phyloP scores from a whole-genome alignment of 306 rosid genomes.

The Quillaja saponaria region DNA sequence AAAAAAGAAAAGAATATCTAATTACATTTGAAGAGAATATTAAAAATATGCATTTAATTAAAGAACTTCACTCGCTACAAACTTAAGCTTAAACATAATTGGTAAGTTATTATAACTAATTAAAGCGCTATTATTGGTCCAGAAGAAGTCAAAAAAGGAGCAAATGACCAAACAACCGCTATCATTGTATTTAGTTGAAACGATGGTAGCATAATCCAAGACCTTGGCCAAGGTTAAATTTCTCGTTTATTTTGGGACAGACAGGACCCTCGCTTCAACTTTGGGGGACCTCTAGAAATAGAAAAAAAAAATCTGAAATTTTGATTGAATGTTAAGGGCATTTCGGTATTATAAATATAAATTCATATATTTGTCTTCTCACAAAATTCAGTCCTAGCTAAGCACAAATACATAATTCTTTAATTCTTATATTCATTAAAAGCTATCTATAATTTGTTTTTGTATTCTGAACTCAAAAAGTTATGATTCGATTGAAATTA shows the following conservation, averaged over 20 bases:
- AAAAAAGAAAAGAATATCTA: not conserved
- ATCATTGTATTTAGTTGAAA: slow-evolving; percentile 28
- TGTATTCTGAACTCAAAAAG: no score
- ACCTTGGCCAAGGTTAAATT: slow-evolving; percentile 20
- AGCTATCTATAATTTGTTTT: no score
- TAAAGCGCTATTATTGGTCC: slow-evolving; percentile 20
- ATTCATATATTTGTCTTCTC: no score
- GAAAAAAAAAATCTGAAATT: not conserved
- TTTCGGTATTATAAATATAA: not conserved
- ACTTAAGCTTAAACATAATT: no score
- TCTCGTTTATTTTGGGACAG: slow-evolving; percentile 35
- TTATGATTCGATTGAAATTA: no score
- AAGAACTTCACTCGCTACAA: no score
- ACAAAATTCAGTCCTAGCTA: no score
- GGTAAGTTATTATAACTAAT: no score
- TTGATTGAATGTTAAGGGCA: not conserved
- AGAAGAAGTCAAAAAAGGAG: slow-evolving; percentile 42
- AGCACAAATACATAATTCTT: no score
- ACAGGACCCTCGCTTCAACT: slow-evolving; percentile 23
- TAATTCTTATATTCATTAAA: no score
- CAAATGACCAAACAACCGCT: slow-evolving; percentile 23
- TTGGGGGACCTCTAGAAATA: slow-evolving; percentile 35
- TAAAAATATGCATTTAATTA: no score
- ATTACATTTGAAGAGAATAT: not conserved
- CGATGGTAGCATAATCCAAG: slow-evolving; percentile 14